Conservation (phyloP, 2,329 filamentous ascomycete species). For the Sporothrix mexicana region DNA sequence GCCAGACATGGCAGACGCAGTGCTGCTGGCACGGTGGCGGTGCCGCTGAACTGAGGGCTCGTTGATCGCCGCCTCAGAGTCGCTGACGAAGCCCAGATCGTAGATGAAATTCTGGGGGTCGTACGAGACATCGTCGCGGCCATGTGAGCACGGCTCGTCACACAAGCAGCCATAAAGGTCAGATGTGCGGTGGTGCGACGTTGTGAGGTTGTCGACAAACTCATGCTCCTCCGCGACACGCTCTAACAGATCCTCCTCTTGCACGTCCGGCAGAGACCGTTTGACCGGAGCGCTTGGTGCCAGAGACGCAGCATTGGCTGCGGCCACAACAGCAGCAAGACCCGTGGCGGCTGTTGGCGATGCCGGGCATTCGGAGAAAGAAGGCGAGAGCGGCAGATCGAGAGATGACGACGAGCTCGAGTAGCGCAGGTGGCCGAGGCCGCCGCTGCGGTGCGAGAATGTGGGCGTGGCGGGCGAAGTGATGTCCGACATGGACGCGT, state of each 20-base stretch:
- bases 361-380: conserved; percentile 57
- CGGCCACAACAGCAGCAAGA: conserved; percentile 61
- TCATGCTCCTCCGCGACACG: conserved; percentile 52
- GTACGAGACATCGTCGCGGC: conserved; percentile 45
- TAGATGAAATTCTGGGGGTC: conserved; percentile 62
- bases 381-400: conserved; percentile 58
- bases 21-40: conserved; percentile 27
- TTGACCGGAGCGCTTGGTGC: conserved; percentile 62
- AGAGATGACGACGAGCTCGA: conserved; percentile 80
- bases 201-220: not conserved
- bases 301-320: conserved; percentile 49
- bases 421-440: conserved; percentile 58
- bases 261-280: conserved; percentile 76
- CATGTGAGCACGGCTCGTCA: conserved; percentile 66
- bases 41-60: conserved; percentile 9
- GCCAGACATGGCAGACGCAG: conserved; percentile 32
- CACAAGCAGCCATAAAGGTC: conserved; percentile 72
- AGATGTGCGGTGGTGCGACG: conserved; percentile 37
- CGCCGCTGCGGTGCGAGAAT: conserved; percentile 61
- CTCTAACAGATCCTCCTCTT: conserved; percentile 84
- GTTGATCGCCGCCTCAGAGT: conserved; percentile 59
- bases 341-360: conserved; percentile 54
- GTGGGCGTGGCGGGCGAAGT: conserved; percentile 74
- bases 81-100: conserved; percentile 70
- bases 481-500: conserved; percentile 67